These are phyloP conservation scores for Forsythia viridissima DNA, from an alignment of 257 asterid species.

Conservation along the genomic window DNA sequence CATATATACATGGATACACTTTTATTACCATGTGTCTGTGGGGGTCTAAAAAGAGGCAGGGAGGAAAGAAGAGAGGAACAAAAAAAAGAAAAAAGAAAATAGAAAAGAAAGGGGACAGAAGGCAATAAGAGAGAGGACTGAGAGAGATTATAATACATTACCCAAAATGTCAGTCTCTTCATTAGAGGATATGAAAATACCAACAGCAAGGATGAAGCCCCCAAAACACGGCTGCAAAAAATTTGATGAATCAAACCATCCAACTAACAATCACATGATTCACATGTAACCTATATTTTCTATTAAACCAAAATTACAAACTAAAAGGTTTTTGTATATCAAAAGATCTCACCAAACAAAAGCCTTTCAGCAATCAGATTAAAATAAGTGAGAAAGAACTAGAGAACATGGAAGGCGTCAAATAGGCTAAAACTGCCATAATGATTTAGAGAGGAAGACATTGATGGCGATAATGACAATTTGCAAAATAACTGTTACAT, in stretches of 20 bases:
- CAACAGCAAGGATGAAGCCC: conserved; percentile 72
- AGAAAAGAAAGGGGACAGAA: background rate
- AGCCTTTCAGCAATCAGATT: background rate
- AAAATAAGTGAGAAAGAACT: background rate
- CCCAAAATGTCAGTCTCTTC: conserved; percentile 94
- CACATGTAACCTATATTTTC: background rate
- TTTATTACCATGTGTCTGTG: background rate
- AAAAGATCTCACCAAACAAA: background rate
- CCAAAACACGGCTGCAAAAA: conserved; percentile 64
- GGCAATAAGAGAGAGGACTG: conserved; percentile 4
- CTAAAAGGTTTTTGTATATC: background rate
- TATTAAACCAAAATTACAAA: background rate
- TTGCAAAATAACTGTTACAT: background rate
- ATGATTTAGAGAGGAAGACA: background rate
- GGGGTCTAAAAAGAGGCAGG: background rate
- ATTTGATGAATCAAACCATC: conserved; percentile 10
- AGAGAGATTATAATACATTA: conserved; percentile 30
- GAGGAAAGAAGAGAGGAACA: conserved; percentile 6
- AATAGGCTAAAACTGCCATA: background rate
- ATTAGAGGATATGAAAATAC: conserved; percentile 85
- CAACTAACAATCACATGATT: background rate
- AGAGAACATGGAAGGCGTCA: background rate
- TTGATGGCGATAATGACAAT: background rate
- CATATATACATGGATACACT: background rate
- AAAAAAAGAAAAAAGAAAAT: background rate